phyloP scores from a whole-genome alignment of 805 yeast genomes.

The Pichia phayaonensis region DNA sequence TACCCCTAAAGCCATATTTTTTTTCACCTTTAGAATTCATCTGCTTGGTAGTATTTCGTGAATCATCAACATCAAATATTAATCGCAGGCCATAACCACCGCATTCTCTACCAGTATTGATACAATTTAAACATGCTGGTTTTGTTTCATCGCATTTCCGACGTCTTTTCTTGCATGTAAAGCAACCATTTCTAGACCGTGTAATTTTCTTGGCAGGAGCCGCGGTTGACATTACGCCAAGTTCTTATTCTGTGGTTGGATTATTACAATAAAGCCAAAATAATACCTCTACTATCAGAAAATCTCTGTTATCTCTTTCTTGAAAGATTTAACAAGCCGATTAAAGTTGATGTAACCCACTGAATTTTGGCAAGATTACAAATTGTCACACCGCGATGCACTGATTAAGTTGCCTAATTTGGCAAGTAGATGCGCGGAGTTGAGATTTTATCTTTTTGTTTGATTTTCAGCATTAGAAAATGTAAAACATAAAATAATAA shows the following conservation, averaged over 20 bases:
- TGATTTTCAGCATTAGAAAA: too few relatives aligned
- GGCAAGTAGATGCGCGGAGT: too few relatives aligned
- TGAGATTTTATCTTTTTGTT: too few relatives aligned
- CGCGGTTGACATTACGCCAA: not conserved
- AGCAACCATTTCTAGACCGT: constrained; percentile 49
- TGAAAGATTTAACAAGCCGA: too few relatives aligned
- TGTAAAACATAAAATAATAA: too few relatives aligned
- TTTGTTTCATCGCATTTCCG: constrained; percentile 51
- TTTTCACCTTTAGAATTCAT: constrained; percentile 28
- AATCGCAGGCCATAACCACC: constrained; percentile 44
- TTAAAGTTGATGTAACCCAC: too few relatives aligned
- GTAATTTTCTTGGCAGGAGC: constrained; percentile 30
- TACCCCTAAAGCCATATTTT: constrained; percentile 36
- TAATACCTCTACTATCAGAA: too few relatives aligned
- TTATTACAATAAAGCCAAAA: too few relatives aligned
- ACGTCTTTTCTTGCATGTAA: constrained; percentile 49
- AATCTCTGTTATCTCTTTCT: too few relatives aligned
- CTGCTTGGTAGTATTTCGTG: constrained; percentile 23
- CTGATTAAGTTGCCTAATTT: too few relatives aligned
- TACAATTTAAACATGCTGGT: constrained; percentile 44
- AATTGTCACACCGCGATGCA: too few relatives aligned
- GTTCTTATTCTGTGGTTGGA: not conserved
- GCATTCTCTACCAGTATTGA: constrained; percentile 36
- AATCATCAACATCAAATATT: constrained; percentile 44
- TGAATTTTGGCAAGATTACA: too few relatives aligned